Base-by-base conservation (phyloP, 2,329 filamentous ascomycete genomes). In the Diaporthe humulicola region DNA sequence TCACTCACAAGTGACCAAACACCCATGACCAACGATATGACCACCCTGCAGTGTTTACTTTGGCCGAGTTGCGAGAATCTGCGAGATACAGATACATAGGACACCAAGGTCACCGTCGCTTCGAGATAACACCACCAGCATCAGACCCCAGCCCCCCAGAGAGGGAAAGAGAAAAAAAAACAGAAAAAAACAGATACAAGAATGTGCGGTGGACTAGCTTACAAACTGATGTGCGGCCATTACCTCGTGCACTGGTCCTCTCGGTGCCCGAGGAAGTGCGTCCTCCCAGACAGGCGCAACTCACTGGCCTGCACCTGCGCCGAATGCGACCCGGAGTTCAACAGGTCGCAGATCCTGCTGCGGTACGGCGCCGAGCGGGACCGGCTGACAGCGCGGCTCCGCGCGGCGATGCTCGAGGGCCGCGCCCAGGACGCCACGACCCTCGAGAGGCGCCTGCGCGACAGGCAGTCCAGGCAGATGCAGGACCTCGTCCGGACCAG, bases 381-480 rank as follows among this genome's bases (percentile, higher is more conserved):
- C 36, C 38, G 42, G 25, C 22, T 73, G 22, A 69, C 56, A 45
- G 67, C 38, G 12, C 10, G 90, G 88, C 79, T 93, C 88, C 25
- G 90, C 89, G 73, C 86, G 84, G 50, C 86, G 84, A 74, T 87
- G 85, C 22, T 86, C 88, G 73, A 90, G 83, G 45, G 90, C 82
- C 76, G 83, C 61, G 33, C 79, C 77, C 19, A 82, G 75, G 45
- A 81, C 4, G 74, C 33, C 25, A 61, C 30, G 52, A 36, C 67
- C 4, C 57, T 74, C 40, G 73, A 76, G 70, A 70, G 70, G 36
- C 73, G 57, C 38, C 70, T 74, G 45, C 66, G 73, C 42, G 30
- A 33, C 38, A 25, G 40, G 45, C 36, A 70, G 45, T n/a, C 25
- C 28, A 30, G 60, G 50, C 70, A 75, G 71, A 74, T 75, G 54